Conservation (phyloP, 2,329 filamentous ascomycete genomes). For the Hypoxylon sp. region DNA sequence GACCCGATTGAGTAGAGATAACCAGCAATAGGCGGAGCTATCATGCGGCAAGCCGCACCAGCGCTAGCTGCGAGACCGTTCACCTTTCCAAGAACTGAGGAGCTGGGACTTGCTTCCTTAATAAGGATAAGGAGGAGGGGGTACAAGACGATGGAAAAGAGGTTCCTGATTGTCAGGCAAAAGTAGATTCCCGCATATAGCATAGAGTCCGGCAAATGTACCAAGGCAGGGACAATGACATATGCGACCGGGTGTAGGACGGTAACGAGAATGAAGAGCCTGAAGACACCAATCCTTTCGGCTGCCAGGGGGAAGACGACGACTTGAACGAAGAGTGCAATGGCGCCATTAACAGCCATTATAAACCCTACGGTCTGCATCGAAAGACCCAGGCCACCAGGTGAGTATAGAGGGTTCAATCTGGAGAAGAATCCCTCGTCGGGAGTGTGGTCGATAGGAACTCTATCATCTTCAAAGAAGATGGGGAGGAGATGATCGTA, state of each 20-base stretch:
- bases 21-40: slow-evolving; percentile 75
- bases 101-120: slow-evolving; percentile 74
- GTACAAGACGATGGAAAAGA: slow-evolving; percentile 75
- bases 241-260: slow-evolving; percentile 74
- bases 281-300: slow-evolving; percentile 70
- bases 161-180: slow-evolving; percentile 70
- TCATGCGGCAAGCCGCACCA: slow-evolving; percentile 76
- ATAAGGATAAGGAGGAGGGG: slow-evolving; percentile 76
- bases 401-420: slow-evolving; percentile 67
- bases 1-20: slow-evolving; percentile 74
- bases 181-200: slow-evolving; percentile 72
- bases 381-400: slow-evolving; percentile 74
- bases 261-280: slow-evolving; percentile 70
- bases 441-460: slow-evolving; percentile 57
- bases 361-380: slow-evolving; percentile 74
- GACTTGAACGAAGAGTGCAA: slow-evolving; percentile 72
- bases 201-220: slow-evolving; percentile 66
- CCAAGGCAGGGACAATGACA: slow-evolving; percentile 70
- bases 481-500: slow-evolving; percentile 94
- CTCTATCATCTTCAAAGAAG: slow-evolving; percentile 85
- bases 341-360: slow-evolving; percentile 71
- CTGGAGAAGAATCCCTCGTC: slow-evolving; percentile 48
- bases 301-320: slow-evolving; percentile 74
- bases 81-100: slow-evolving; percentile 71
- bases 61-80: slow-evolving; percentile 77